Percentiles rank a stretch among this genome's conserved stretches.
Evolutionary conservation across 2,329 filamentous ascomycete genomes (phyloP).

Genomic region (Chrysoporthe deuterocubensis): DNA sequence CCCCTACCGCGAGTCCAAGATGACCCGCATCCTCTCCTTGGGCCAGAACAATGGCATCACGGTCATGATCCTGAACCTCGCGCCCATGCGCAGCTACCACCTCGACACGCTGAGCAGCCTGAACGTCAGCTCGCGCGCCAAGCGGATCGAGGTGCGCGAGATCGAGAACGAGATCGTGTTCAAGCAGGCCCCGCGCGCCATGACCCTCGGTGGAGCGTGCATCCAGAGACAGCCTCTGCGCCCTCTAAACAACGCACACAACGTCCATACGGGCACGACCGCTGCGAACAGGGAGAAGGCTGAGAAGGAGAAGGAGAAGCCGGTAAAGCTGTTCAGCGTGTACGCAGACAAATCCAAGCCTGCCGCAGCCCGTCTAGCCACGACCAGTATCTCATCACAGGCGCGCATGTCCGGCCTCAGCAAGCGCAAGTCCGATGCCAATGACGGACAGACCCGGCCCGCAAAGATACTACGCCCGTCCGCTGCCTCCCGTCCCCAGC

Average conservation of each 20-base stretch:
- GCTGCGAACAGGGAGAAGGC: constrained; percentile 49
- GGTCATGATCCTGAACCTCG: constrained; percentile 94
- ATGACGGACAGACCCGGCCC: constrained; percentile 46
- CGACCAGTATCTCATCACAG: constrained; percentile 27
- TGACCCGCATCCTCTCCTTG: constrained; percentile 90
- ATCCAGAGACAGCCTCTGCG: constrained; percentile 75
- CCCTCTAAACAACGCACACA: constrained; percentile 75
- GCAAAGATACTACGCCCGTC: constrained; percentile 51
- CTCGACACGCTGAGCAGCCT: constrained; percentile 91
- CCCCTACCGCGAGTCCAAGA: constrained; percentile 93
- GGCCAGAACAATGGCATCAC: constrained; percentile 96
- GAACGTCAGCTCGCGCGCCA: constrained; percentile 93
- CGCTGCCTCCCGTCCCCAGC: constrained; percentile 33
- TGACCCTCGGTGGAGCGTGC: constrained; percentile 45
- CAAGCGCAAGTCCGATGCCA: constrained; percentile 45
- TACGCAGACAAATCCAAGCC: constrained; percentile 75
- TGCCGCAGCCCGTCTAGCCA: constrained; percentile 42
- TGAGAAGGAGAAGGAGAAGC: constrained; percentile 65
- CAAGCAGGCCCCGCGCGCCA: constrained; percentile 69
- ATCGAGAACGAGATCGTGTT: constrained; percentile 95
- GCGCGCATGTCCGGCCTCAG: constrained; percentile 18
- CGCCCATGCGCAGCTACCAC: constrained; percentile 89
- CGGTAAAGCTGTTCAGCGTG: constrained; percentile 82
- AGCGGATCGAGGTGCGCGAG: constrained; percentile 94
- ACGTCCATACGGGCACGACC: constrained; percentile 66